Evolutionary conservation across 495 filamentous ascomycete genomes (phyloP).

Genomic region (Viridothelium virens): DNA sequence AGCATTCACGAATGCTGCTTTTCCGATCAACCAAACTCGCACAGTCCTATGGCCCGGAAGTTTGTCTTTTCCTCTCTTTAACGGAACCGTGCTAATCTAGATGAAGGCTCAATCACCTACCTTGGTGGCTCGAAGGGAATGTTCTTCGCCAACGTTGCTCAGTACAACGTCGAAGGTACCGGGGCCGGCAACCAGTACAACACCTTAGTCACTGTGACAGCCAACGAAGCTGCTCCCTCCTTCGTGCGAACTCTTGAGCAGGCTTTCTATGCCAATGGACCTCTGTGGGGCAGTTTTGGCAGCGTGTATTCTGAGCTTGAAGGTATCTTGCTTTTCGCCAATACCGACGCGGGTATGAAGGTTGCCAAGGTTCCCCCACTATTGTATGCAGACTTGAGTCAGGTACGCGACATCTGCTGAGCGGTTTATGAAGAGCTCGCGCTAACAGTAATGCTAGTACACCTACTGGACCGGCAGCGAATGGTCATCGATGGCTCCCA

Average conservation of each 20-base stretch:
- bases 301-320: neutral
- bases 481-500: neutral
- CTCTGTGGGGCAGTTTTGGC: conserved; percentile 8
- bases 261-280: conserved; percentile 6
- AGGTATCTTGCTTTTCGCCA: neutral
- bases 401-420: neutral
- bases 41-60: neutral
- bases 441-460: neutral
- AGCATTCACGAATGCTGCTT: conserved; percentile 3
- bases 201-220: neutral
- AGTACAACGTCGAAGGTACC: neutral
- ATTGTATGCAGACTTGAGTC: neutral
- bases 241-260: neutral
- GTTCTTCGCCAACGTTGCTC: conserved; percentile 6
- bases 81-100: neutral
- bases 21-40: neutral
- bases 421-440: neutral
- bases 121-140: neutral
- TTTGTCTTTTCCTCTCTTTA: neutral
- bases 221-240: neutral
- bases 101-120: neutral
- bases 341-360: neutral
- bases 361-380: neutral
- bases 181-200: conserved; percentile 3
- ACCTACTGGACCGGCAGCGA: neutral